Base-by-base conservation (phyloP, 495 filamentous ascomycete genomes). In the Trichoderma gamsii region DNA sequence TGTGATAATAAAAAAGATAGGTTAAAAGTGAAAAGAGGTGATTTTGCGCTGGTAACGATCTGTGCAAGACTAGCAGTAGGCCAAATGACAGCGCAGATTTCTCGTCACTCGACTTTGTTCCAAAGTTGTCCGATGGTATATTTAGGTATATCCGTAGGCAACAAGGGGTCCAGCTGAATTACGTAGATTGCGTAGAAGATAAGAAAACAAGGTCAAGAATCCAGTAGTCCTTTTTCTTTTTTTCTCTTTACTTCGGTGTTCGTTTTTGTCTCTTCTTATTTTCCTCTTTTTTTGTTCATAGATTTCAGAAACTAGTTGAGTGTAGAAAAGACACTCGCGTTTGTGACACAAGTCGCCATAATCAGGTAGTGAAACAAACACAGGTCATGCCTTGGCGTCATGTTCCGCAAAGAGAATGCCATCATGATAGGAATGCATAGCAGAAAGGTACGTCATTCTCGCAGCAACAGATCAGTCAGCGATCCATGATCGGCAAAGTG, bases 381-480 rank as follows among this genome's bases (percentile, higher is more conserved):
- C 25, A 32, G 27, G 25, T 25, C 4, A 61, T 32, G 56, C 25
- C 18, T 9, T 61, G 16, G 27, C 56, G n/a, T 15, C 56, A 29
- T 61, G 56, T 18, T 32, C 25, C 11, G 56, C 56, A 21, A 32
- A 12, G 56, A 4, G 56, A 15, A 18, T 61, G 25, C 23, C 27
- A 16, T 61, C 23, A 32, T 13, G 23, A 35, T 27, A 61, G 18
- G 27, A 6, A 61, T 29, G 56, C 25, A 61, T 35, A 21, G 49
- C 49, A 61, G 56, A 61, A 18, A 61, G 16, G 29, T 32, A 61
- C 56, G 56, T 29, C 56, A 61, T 61, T 32, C 56, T 32, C 25
- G 56, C 56, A 35, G 56, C 11, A 32, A 61, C 9, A 35, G 56
- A 27, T 21, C 56, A 61, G 21, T 21, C 49, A 21, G 16, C 4